Evolutionary conservation across 176 grass and related monocot genomes (phyloP), one percentile per base, ranked within the genome.

Genomic region (Oryza glaberrima): DNA sequence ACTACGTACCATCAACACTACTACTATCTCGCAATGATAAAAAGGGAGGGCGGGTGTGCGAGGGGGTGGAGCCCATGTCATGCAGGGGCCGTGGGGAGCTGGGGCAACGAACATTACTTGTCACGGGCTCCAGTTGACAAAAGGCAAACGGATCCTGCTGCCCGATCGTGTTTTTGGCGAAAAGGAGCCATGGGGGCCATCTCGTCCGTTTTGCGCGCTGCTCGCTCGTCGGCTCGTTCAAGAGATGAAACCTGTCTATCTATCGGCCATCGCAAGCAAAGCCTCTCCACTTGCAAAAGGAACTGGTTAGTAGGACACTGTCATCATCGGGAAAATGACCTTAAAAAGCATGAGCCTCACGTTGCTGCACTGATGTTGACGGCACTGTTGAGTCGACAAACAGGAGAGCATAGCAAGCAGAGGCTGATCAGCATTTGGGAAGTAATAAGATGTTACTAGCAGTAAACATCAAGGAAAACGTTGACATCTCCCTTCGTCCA

Each of bases 81-180:
- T 22, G 82, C 16, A 7, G 41, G 41, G 10, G 65, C 70, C 65
- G 44, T 77, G 71, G 85, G 63, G 69, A 52, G 47, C 78, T 40
- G 46, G 60, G 70, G 48, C 6, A 76, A 78, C 83, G 69, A 82
- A 79, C 88, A 7, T 87, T 70, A 56, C 89, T 84, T 88, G 65
- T 87, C 81, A 81, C 75, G 80, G 85, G 81, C 84, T 83, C 69
- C 84, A 83, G 48, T 76, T 80, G 81, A 81, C 85, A 81, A 72
- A 72, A 36, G 79, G 79, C 79, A 0, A 60, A 23, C 41, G 52
- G 76, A 81, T 87, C 89, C 85, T 87, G 80, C 84, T 64, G 76
- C 81, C 14, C 23, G 81, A 91, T 87, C 49, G 40, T 91, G 89
- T 84, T 16, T 48, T 16, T 48, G 32, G 51, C 1, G 15, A 76